Percentiles rank a stretch among this genome's conserved stretches.
Evolutionary conservation across 2,329 filamentous ascomycete species (phyloP).

Genomic region (Aschersonia sp.): DNA sequence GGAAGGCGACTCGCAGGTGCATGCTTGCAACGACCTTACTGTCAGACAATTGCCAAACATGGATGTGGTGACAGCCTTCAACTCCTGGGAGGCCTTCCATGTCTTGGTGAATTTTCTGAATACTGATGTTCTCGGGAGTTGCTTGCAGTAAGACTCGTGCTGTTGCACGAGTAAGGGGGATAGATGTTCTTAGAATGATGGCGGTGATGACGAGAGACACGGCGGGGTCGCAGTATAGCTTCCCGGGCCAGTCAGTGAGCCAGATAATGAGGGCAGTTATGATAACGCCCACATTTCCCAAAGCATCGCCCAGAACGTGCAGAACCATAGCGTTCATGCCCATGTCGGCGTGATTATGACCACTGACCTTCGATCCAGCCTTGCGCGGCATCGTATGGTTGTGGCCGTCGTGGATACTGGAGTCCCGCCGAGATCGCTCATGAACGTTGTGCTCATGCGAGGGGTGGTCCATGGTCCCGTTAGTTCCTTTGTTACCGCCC

Average conservation of each 20-base stretch:
- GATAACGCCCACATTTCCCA: conserved; percentile 80
- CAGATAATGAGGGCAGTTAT: conserved; percentile 76
- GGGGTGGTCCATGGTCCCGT: conserved; percentile 13
- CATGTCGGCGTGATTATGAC: conserved; percentile 74
- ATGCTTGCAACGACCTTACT: conserved; percentile 87
- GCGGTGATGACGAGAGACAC: conserved; percentile 91
- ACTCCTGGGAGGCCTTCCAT: conserved; percentile 77
- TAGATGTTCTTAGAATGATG: conserved; percentile 57
- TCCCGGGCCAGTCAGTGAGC: conserved; percentile 68
- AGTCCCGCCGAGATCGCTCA: conserved; percentile 25
- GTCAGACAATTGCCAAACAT: conserved; percentile 95
- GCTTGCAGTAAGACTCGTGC: conserved; percentile 87
- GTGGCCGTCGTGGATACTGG: conserved; percentile 52
- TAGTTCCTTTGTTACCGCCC: conserved; percentile 11
- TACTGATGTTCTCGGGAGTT: conserved; percentile 73
- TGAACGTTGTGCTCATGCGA: conserved; percentile 8
- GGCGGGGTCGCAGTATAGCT: conserved; percentile 77
- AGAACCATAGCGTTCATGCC: conserved; percentile 84
- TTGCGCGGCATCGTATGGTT: conserved; percentile 68
- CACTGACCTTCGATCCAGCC: conserved; percentile 42
- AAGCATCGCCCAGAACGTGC: conserved; percentile 66
- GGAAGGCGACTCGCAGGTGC: conserved; percentile 84
- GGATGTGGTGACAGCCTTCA: conserved; percentile 83
- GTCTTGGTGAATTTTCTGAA: conserved; percentile 85
- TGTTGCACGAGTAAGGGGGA: conserved; percentile 66